phyloP scores from a whole-genome alignment of 495 filamentous ascomycete species.

The Talaromyces borbonicus region DNA sequence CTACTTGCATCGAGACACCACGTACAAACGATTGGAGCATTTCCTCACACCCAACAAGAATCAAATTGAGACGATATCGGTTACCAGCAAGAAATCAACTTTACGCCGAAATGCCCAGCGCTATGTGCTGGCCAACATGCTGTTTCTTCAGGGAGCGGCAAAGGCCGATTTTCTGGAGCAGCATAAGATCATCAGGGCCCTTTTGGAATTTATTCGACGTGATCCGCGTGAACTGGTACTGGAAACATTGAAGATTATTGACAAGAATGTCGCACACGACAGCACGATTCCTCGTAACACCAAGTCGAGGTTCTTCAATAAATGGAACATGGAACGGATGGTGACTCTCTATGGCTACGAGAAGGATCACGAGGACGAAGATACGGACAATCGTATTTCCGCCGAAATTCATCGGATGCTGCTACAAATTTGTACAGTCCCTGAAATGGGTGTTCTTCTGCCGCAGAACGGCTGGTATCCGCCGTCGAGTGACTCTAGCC shows the following conservation, averaged over 20 bases:
- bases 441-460: conserved; percentile 58
- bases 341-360: conserved; percentile 62
- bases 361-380: conserved; percentile 28
- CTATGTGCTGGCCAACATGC: conserved; percentile 65
- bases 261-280: conserved; percentile 59
- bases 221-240: conserved; percentile 60
- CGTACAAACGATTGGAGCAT: conserved; percentile 58
- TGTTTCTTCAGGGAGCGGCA: conserved; percentile 54
- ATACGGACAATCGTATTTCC: conserved; percentile 35
- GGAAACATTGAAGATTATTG: conserved; percentile 57
- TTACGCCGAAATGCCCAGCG: conserved; percentile 66
- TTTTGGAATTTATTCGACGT: conserved; percentile 59
- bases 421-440: conserved; percentile 58
- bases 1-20: conserved; percentile 58
- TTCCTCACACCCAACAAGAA: conserved; percentile 37
- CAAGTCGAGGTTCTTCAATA: conserved; percentile 63
- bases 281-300: conserved; percentile 53
- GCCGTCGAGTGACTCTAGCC: conserved; percentile 49
- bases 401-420: conserved; percentile 61
- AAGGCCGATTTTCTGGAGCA: conserved; percentile 71
- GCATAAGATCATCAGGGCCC: conserved; percentile 54
- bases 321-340: conserved; percentile 58
- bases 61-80: conserved; percentile 42
- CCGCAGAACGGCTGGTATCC: conserved; percentile 65
- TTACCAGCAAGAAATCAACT: conserved; percentile 52